Base-by-base conservation (phyloP, 495 filamentous ascomycete species). In the Hyaloscypha finlandica region DNA sequence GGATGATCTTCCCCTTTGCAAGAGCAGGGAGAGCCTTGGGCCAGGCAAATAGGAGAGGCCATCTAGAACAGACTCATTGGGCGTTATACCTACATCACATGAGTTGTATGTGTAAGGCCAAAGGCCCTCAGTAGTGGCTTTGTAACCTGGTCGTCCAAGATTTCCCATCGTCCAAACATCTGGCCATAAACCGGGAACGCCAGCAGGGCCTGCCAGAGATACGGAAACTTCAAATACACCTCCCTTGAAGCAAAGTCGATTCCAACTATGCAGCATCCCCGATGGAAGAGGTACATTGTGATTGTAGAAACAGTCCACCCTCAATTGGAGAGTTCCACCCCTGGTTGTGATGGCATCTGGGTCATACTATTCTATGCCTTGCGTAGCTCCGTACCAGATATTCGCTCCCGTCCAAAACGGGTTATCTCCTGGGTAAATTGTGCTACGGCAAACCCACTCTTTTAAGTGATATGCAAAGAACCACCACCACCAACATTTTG, bases 101-200 rank as follows among this genome's bases (percentile, higher is more conserved):
- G 89, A 82, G 52, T 87, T 76, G 70, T 93, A 92, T 65, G 88
- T 91, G 75, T 92, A 92, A 8, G 90, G 90, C 90, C 89, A 92
- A 73, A 90, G 79, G 16, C 89, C 89, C 58, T 92, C 89, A 2
- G 89, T 90, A 0, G 86, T 88, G 11, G 87, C 83, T 42, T 84
- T 84, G 75, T 90, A 89, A 2, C 89, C 89, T 29, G 89, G 87
- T 53, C 89, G 83, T 31, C 84, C 89, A 1, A 91, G 80, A 66
- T 92, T 92, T 0, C 89, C 89, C 88, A 91, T 90, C 0, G 89
- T 81, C 90, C 90, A 93, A 74, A 91, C 89, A 63, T 89, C 90
- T 61, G 90, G 90, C 90, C 90, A 92, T 73, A 92, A 87, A 14
- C 90, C 89, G 25, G 88, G 81, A 29, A 86, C 81, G 45, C 90